A percentile compares a stretch with the other conserved stretches of the same genome.
These are phyloP conservation scores for Bidens hawaiensis DNA, from an alignment of 140 eudicot species.

Conservation along the genomic window DNA sequence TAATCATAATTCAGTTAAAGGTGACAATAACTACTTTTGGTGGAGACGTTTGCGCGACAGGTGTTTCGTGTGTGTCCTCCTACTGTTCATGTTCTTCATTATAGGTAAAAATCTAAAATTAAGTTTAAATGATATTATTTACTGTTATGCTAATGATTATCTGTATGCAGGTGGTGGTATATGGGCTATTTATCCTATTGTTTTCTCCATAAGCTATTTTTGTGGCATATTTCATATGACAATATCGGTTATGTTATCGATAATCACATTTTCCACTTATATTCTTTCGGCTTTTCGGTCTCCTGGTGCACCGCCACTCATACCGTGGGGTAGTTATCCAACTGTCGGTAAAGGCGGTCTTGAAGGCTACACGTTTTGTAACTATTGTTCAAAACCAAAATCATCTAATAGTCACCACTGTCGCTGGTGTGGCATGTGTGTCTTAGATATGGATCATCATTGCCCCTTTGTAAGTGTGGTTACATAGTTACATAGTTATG, in stretches of 20 bases:
- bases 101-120: constrained; percentile 51
- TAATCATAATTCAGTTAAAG: constrained; percentile 51
- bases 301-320: constrained; percentile 77
- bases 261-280: constrained; percentile 57
- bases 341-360: constrained; percentile 80
- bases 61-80: constrained; percentile 54
- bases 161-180: constrained; percentile 87
- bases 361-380: constrained; percentile 70
- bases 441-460: constrained; percentile 99
- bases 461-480: constrained; percentile 99
- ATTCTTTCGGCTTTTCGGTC: constrained; percentile 61
- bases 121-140: not conserved
- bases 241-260: constrained; percentile 39
- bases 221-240: constrained; percentile 51
- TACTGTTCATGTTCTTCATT: constrained; percentile 64
- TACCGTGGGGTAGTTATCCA: constrained; percentile 92
- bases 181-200: constrained; percentile 79
- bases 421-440: constrained; percentile 85
- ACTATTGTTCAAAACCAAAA: constrained; percentile 79
- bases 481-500: not conserved
- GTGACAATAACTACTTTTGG: constrained; percentile 44
- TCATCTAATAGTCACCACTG: constrained; percentile 86
- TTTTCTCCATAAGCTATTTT: constrained; percentile 56
- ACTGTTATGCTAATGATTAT: too few relatives aligned
- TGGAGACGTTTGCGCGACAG: constrained; percentile 85